Base-by-base conservation (phyloP, 768 basidiomycete species). In the Psilocybe subaeruginosa region DNA sequence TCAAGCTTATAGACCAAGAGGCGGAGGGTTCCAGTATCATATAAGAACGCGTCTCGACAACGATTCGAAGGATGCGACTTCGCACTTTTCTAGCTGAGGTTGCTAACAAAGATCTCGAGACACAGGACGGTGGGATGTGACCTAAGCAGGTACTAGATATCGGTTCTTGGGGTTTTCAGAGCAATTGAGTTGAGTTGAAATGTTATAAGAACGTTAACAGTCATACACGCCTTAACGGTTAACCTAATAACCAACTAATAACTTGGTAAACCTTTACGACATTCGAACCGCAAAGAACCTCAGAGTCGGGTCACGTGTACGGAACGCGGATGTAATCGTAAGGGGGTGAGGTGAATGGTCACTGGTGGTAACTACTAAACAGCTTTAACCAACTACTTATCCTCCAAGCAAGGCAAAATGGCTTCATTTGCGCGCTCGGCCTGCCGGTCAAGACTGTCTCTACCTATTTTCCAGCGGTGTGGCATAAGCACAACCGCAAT, bases 401-500 rank as follows among this genome's bases (percentile, higher is more conserved):
- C 17, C 30, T 54, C 30, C 27, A 29, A 45, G 19, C 31, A 5
- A 11, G 33, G 5, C 45, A 56, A 19, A 27, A 67, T 69, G 66
- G 56, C 66, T 33, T 64, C 58, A 17, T 47, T 56, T 55, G 23
- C 62, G 23, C 69, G 66, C 59, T 52, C 65, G 31, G 58, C 57
- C 16, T 56, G 48, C 9, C 49, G 50, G 30, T 59, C 55, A 27
- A 63, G 65, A 55, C 55, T 45, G 12, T 53, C 61, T 5, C 45
- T 48, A 47, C 50, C 57, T 12, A 8, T 52, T 5, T 30, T 59
- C 7, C 62, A 64, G 23, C 49, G 14, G 29, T 80, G 86, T 41
- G 67, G 68, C 16, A 68, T 89, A 43, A 80, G 82, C 1, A 82
- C 79, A 14, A 80, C 83, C 17, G 64, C 70, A 49, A 67, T 76